Evolutionary conservation across 306 rosid species (phyloP), one percentile per base, ranked within the genome.

Genomic region (Senna siamea): DNA sequence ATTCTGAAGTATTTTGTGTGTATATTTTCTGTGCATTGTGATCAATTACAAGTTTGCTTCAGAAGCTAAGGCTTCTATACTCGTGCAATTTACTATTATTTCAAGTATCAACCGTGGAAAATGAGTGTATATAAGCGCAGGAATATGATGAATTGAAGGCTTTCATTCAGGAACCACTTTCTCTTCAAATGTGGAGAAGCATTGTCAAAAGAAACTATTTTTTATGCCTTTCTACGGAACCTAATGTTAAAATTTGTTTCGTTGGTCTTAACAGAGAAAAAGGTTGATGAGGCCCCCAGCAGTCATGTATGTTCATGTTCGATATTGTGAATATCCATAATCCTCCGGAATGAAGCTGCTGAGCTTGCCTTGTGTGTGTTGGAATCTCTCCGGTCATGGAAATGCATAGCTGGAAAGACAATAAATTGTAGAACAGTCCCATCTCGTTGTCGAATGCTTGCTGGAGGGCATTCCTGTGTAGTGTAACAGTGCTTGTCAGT

Each of bases 221-320:
- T 47, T 47, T 4, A 60, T 60, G 4, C 40, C 19, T 60, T 43
- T 60, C n/a, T 50, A 14, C 6, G 40, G 40, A 20, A 41, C 35
- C 20, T 15, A 47, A 59, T 64, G 61, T 73, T 76, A 53, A 77
- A 35, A 19, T 60, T 22, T 47, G 2, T 74, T 52, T 60, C 77
- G 38, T 72, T 38, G 59, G 64, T 43, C 20, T 70, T 61, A 84
- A 78, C 93, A 88, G 96, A 88, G 78, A 90, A 90, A 80, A 90
- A 88, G 74, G 77, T 90, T 10, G 96, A 88, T 18, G 91, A 87
- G 74, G 66, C 32, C 57, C 88, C 98, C 48, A 85, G 89, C 82
- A 90, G 87, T 76, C 85, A n/a, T 44, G 32, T 84, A 35, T 93
- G 96, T 76, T 84, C 93, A 7, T 93, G 98, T 81, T 78, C 98